These are phyloP conservation scores for Smittium mucronatum DNA, from an alignment of 371 early-diverging fungal species.

Conservation along the genomic window DNA sequence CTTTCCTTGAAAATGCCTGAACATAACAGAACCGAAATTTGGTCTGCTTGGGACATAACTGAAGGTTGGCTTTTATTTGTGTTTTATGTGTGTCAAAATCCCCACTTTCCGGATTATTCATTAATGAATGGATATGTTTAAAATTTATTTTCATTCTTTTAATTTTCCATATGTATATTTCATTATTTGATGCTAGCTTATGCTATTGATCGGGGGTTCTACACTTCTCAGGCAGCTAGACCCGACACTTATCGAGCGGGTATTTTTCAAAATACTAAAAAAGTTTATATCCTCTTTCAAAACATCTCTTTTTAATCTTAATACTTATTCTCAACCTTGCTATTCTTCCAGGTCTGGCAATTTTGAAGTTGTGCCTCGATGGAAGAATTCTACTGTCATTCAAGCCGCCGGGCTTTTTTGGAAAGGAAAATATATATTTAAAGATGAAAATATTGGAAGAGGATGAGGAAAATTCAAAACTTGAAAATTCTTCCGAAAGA, in stretches of 20 bases:
- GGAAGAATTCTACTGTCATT: constrained; percentile 72
- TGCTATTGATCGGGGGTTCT: constrained; percentile 69
- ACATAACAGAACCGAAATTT: constrained; percentile 31
- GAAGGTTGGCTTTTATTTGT: constrained; percentile 65
- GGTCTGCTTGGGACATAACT: constrained; percentile 80
- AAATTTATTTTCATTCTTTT: too few relatives aligned
- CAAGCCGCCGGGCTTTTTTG: constrained; percentile 73
- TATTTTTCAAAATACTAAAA: constrained; percentile 17
- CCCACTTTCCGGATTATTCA: too few relatives aligned
- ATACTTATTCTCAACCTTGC: too few relatives aligned
- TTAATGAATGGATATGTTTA: too few relatives aligned
- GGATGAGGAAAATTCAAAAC: not conserved
- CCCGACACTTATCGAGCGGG: constrained; percentile 80
- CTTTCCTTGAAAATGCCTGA: constrained; percentile 47
- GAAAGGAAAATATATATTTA: not conserved
- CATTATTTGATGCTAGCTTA: constrained; percentile 41
- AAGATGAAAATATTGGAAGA: not conserved
- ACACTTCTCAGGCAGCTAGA: constrained; percentile 58
- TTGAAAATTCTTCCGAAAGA: too few relatives aligned
- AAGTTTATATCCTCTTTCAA: too few relatives aligned
- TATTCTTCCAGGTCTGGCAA: constrained; percentile 27
- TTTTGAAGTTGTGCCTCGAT: constrained; percentile 64
- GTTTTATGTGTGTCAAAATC: too few relatives aligned
- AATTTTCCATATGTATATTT: too few relatives aligned
- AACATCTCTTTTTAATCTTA: too few relatives aligned